Percentiles rank a stretch among this genome's conserved stretches.
These are phyloP conservation scores for Colletotrichum sojae DNA, from an alignment of 2,329 filamentous ascomycete species.

Conservation along the genomic window DNA sequence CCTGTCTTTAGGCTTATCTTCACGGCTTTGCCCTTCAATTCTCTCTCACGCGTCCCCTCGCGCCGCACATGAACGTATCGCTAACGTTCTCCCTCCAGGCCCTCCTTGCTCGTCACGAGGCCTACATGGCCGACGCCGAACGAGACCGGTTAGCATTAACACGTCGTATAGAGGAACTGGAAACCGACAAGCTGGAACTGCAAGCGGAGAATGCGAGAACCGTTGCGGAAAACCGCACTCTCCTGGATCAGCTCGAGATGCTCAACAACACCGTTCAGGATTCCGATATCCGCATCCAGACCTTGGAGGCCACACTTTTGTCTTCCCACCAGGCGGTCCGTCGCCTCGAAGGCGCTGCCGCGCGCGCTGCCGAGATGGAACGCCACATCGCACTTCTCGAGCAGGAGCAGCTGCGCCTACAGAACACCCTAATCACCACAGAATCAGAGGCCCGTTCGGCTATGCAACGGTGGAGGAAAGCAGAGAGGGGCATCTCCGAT, in stretches of 20 bases:
- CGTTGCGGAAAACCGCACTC: constrained; percentile 84
- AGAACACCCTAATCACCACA: constrained; percentile 75
- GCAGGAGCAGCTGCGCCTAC: constrained; percentile 81
- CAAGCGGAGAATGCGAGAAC: constrained; percentile 83
- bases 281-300: constrained; percentile 84
- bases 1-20: constrained; percentile 42
- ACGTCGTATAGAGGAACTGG: constrained; percentile 80
- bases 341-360: constrained; percentile 79
- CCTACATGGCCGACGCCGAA: constrained; percentile 93
- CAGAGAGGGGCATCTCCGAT: constrained; percentile 82
- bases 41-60: constrained; percentile 17
- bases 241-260: constrained; percentile 87
- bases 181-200: constrained; percentile 79
- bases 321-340: constrained; percentile 84
- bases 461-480: constrained; percentile 86
- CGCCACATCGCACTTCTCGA: constrained; percentile 85
- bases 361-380: constrained; percentile 84
- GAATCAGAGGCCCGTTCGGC: constrained; percentile 84
- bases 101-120: constrained; percentile 90
- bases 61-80: constrained; percentile 52
- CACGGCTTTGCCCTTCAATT: constrained; percentile 40
- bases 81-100: constrained; percentile 87
- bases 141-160: constrained; percentile 83
- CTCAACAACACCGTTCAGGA: constrained; percentile 85
- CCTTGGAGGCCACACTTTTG: constrained; percentile 81